Conservation (phyloP, 345 rosid species). For the Mangifera indica region DNA sequence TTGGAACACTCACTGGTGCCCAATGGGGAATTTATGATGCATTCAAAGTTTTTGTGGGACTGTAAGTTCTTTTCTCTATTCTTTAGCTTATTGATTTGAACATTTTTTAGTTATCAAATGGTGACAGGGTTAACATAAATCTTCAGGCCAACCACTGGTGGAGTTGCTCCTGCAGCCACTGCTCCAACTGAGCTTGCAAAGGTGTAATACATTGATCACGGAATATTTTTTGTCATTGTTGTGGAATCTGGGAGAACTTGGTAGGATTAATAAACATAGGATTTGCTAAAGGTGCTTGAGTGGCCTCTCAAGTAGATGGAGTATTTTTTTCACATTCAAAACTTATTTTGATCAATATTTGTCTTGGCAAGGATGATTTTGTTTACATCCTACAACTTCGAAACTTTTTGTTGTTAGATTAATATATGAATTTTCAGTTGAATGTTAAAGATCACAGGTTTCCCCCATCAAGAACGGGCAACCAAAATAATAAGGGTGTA, state of each 20-base stretch:
- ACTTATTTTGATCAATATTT: conserved; percentile 18
- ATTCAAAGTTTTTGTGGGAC: conserved; percentile 95
- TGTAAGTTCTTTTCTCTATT: conserved; percentile 52
- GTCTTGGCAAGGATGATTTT: conserved; percentile 36
- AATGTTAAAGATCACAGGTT: conserved; percentile 1
- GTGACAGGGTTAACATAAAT: background rate
- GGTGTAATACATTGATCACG: conserved; percentile 24
- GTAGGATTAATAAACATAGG: conserved; percentile 39
- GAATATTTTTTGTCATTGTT: background rate
- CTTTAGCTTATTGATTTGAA: background rate
- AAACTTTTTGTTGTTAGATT: conserved; percentile 35
- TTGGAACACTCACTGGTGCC: conserved; percentile 95
- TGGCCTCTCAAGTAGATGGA: conserved; percentile 27
- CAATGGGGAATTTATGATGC: conserved; percentile 98
- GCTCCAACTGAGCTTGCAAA: conserved; percentile 41
- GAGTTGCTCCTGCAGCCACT: conserved; percentile 59
- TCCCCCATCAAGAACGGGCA: conserved; percentile 24
- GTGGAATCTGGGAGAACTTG: conserved; percentile 12
- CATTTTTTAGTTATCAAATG: too few species aligned
- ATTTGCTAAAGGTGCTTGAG: conserved; percentile 24
- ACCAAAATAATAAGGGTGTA: conserved; percentile 21
- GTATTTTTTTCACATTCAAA: conserved; percentile 36
- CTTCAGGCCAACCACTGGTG: conserved; percentile 96
- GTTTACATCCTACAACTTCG: conserved; percentile 31
- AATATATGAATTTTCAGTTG: conserved; percentile 21